Conservation (phyloP, 495 filamentous ascomycete genomes). For the Saxophila tyrrhenica region DNA sequence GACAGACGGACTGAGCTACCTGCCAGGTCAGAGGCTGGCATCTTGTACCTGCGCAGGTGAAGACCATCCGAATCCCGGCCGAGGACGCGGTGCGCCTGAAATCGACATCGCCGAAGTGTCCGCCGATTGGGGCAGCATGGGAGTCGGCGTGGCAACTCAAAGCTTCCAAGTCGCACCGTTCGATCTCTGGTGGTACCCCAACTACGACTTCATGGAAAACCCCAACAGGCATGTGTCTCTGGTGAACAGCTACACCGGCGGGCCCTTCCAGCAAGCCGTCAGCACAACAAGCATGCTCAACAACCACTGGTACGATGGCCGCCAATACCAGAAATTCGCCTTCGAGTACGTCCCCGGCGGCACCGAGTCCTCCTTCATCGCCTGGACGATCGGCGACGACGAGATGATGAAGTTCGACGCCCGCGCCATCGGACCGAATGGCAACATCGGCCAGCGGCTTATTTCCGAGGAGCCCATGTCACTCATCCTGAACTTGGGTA, state of each 20-base stretch:
- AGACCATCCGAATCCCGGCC: conserved; percentile 63
- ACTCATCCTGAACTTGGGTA: conserved; percentile 61
- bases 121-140: conserved; percentile 42
- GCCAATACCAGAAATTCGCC: conserved; percentile 57
- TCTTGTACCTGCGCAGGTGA: conserved; percentile 54
- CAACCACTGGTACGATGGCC: conserved; percentile 66
- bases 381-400: conserved; percentile 56
- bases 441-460: conserved; percentile 58
- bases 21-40: conserved; percentile 66
- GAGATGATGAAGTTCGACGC: conserved; percentile 58
- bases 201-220: conserved; percentile 32
- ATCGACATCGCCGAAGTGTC: conserved; percentile 68
- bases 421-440: conserved; percentile 56
- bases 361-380: conserved; percentile 40
- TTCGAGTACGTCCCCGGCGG: conserved; percentile 62
- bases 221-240: conserved; percentile 19
- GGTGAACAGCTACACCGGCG: conserved; percentile 38
- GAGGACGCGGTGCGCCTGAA: conserved; percentile 60
- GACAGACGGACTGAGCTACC: conserved; percentile 52
- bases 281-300: conserved; percentile 63
- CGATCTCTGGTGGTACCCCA: conserved; percentile 65
- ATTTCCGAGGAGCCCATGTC: conserved; percentile 63
- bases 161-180: conserved; percentile 65
- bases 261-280: conserved; percentile 60
- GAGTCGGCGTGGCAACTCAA: conserved; percentile 57